A percentile compares a stretch with the other conserved stretches of the same genome.
Conservation (phyloP, 345 rosid species). For the Brassica carinata region DNA sequence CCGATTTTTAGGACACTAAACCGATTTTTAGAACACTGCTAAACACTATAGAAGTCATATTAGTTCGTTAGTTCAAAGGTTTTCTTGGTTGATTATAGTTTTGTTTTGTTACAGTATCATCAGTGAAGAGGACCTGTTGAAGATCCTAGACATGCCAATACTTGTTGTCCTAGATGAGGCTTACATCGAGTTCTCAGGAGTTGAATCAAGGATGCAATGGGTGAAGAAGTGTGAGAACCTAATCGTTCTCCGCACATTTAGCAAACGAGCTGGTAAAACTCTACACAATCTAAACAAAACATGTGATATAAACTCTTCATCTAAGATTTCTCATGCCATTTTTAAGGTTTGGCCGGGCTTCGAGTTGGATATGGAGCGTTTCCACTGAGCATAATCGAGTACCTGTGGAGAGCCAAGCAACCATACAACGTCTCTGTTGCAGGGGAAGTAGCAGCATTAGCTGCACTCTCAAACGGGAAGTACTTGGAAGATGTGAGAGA, state of each 20-base stretch:
- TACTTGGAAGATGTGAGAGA: slow-evolving; percentile 82
- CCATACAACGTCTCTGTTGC: slow-evolving; percentile 96
- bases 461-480: slow-evolving; percentile 69
- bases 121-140: slow-evolving; percentile 72
- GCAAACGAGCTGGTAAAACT: slow-evolving; percentile 93
- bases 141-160: slow-evolving; percentile 76
- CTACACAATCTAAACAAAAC: not conserved
- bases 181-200: slow-evolving; percentile 85
- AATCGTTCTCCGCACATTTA: slow-evolving; percentile 89
- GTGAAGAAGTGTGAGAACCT: slow-evolving; percentile 89
- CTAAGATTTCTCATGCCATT: not conserved
- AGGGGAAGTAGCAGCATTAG: slow-evolving; percentile 91
- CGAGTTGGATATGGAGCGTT: slow-evolving; percentile 97
- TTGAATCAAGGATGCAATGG: slow-evolving; percentile 88
- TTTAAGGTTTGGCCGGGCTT: slow-evolving; percentile 85
- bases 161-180: slow-evolving; percentile 97
- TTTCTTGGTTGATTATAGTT: not conserved
- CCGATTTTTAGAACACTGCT: not conserved
- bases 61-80: not conserved
- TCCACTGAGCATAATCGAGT: slow-evolving; percentile 80
- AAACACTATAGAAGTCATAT: not conserved
- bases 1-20: not conserved
- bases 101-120: slow-evolving; percentile 54
- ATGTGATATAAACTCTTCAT: not conserved
- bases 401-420: slow-evolving; percentile 90